Evolutionary conservation across 306 rosid genomes (phyloP).

Genomic region (Argentina anserina): DNA sequence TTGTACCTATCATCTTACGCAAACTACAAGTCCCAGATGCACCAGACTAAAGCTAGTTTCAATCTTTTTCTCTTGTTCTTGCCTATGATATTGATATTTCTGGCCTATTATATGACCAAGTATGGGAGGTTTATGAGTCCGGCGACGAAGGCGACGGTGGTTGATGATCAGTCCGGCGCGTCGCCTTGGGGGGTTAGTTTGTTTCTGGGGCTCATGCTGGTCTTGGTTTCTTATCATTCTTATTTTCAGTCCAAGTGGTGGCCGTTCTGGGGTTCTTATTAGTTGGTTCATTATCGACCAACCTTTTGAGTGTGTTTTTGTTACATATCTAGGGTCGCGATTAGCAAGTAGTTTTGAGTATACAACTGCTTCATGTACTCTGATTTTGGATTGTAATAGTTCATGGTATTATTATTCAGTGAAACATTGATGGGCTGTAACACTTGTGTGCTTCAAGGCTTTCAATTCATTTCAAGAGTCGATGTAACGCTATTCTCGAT

Average conservation of each 20-base stretch:
- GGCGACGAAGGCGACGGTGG: slow-evolving; percentile 10
- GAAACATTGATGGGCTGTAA: background rate
- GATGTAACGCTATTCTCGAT: too few relatives aligned
- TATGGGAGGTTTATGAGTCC: slow-evolving; percentile 36
- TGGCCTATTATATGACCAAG: slow-evolving; percentile 35
- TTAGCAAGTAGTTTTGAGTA: background rate
- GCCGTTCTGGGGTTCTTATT: slow-evolving; percentile 44
- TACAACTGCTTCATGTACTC: background rate
- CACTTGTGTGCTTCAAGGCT: too few relatives aligned
- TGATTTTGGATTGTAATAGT: background rate
- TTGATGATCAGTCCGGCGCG: slow-evolving; percentile 21
- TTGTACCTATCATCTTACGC: slow-evolving; percentile 49
- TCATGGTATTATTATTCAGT: background rate
- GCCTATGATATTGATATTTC: slow-evolving; percentile 46
- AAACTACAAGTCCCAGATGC: slow-evolving; percentile 46
- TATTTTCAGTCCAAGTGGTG: slow-evolving; percentile 62
- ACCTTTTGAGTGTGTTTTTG: background rate
- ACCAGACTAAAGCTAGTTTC: slow-evolving; percentile 26
- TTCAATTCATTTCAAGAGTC: too few relatives aligned
- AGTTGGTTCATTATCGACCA: background rate
- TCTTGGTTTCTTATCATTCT: slow-evolving; percentile 51
- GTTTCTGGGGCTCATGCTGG: slow-evolving; percentile 45
- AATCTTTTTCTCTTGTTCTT: slow-evolving; percentile 42
- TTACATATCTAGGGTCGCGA: background rate
- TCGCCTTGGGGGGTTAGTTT: slow-evolving; percentile 65